A percentile compares a stretch with the other conserved stretches of the same genome.
Conservation (phyloP, 2,329 filamentous ascomycete genomes). For the Pyrenochaeta sp. region DNA sequence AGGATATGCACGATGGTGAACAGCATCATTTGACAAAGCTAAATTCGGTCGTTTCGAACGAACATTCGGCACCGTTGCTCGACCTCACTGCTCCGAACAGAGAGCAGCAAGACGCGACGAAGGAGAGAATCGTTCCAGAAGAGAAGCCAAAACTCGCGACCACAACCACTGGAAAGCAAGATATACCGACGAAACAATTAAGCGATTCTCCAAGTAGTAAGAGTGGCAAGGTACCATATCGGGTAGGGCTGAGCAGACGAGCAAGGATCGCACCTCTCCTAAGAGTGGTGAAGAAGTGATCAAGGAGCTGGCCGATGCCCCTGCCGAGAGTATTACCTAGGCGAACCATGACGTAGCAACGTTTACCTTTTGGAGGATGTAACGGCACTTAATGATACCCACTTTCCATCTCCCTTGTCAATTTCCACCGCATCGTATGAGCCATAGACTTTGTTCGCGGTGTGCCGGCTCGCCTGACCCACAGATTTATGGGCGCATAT, state of each 20-base stretch:
- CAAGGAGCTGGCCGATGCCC: background rate
- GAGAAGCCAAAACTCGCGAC: background rate
- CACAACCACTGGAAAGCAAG: slow-evolving; percentile 17
- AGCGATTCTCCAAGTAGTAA: slow-evolving; percentile 37
- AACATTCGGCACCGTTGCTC: too few species aligned
- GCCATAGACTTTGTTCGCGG: background rate
- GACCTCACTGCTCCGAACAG: too few species aligned
- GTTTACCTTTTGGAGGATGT: background rate
- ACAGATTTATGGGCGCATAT: slow-evolving; percentile 4
- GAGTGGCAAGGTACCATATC: slow-evolving; percentile 52
- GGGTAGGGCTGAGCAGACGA: slow-evolving; percentile 59
- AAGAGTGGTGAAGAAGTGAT: slow-evolving; percentile 55
- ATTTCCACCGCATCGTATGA: slow-evolving; percentile 5
- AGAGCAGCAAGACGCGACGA: background rate
- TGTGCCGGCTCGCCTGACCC: background rate
- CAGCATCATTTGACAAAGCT: too few species aligned
- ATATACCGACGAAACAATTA: slow-evolving; percentile 21
- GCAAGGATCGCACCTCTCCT: slow-evolving; percentile 58
- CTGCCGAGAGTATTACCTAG: background rate
- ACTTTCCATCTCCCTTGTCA: slow-evolving; percentile 6
- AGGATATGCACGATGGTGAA: too few species aligned
- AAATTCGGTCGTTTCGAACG: too few species aligned
- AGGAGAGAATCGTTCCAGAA: background rate
- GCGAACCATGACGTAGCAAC: slow-evolving; percentile 9
- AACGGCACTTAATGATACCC: slow-evolving; percentile 18